phyloP scores from a whole-genome alignment of 2,329 filamentous ascomycete species.

The Thielaviopsis euricoi region DNA sequence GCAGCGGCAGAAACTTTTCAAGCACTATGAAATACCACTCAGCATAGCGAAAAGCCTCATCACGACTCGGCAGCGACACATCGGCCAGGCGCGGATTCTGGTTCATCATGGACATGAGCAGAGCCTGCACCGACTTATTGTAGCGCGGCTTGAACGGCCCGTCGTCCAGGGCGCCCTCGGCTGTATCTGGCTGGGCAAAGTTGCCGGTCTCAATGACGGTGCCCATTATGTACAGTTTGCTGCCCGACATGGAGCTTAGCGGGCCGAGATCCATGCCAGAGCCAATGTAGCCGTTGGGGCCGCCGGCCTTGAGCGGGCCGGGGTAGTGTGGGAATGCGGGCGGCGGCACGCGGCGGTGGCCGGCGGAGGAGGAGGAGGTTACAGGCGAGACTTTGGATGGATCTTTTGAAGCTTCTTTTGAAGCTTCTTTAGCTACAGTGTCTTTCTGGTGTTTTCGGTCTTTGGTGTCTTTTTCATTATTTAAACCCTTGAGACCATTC shows the following conservation, averaged over 20 bases:
- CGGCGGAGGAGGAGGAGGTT: slow-evolving; percentile 10
- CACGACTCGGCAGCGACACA: slow-evolving; percentile 44
- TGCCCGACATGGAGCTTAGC: slow-evolving; percentile 59
- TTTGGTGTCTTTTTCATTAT: too few species aligned
- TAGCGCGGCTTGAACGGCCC: slow-evolving; percentile 28
- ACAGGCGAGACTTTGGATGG: too few species aligned
- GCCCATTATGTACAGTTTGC: slow-evolving; percentile 60
- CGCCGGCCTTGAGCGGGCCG: slow-evolving; percentile 39
- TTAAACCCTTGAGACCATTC: too few species aligned
- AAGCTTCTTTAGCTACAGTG: too few species aligned
- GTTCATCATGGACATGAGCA: slow-evolving; percentile 48
- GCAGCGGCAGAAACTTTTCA: slow-evolving; percentile 53
- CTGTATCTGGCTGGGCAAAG: slow-evolving; percentile 49
- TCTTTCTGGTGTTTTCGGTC: too few species aligned
- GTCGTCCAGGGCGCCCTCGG: slow-evolving; percentile 26
- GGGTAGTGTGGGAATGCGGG: slow-evolving; percentile 22
- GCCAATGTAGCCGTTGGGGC: slow-evolving; percentile 42
- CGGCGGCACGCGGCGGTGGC: slow-evolving; percentile 9
- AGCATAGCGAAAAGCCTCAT: slow-evolving; percentile 50
- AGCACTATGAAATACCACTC: slow-evolving; percentile 62
- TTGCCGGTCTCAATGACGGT: slow-evolving; percentile 64
- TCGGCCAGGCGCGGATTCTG: slow-evolving; percentile 38
- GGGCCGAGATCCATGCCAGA: slow-evolving; percentile 36
- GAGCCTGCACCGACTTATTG: slow-evolving; percentile 57
- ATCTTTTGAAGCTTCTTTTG: too few species aligned